Evolutionary conservation across 192 early-diverging fungal genomes (phyloP), one percentile per base, ranked within the genome.

Genomic region (Coemansia biformis): DNA sequence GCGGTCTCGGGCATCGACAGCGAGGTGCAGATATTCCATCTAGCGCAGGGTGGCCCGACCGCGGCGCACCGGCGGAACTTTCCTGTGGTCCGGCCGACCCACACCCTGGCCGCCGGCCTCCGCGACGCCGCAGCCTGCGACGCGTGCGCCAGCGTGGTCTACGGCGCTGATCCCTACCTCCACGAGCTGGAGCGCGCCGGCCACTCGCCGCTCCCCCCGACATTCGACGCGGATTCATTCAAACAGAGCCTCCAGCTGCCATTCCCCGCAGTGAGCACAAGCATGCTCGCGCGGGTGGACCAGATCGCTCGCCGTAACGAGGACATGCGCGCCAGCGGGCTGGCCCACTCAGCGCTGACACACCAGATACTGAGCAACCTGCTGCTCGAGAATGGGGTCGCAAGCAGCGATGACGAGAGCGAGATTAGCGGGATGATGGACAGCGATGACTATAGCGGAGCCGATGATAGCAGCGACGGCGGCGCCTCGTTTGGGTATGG

Each of bases 1-100:
- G 81, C 81, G 5, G 79, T 84, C 1, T 87, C 87, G 0, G 89
- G 89, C 0, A 89, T 91, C 17, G 89, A 89, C 45, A 63, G 76
- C 23, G 85, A 82, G 7, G 68, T 84, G 30, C 86, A 89, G 51
- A 69, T 90, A 32, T 83, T 88, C 39, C 58, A 67, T 23, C 76
- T 83, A 5, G 38, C 43, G 5, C 60, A 59, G 31, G 54, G 73
- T 3, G 70, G 70, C 5, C 70, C 70, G 28, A 19, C 43, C 15
- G 18, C 49, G 6, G 36, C 43, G 12, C 68, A 72, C 14, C 68
- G 57, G 18, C 33, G 23, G 11, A 72, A 59, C 26, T 64, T 59
- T 24, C 68, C 68, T 5, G 37, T 64, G 31, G 51, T 64, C 6
- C 35, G 35, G 18, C 33, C 32, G 10, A 22, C 33, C 19, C 51